These are phyloP conservation scores for Talaromyces proteolyticus DNA, from an alignment of 495 filamentous ascomycete species.

Conservation along the genomic window DNA sequence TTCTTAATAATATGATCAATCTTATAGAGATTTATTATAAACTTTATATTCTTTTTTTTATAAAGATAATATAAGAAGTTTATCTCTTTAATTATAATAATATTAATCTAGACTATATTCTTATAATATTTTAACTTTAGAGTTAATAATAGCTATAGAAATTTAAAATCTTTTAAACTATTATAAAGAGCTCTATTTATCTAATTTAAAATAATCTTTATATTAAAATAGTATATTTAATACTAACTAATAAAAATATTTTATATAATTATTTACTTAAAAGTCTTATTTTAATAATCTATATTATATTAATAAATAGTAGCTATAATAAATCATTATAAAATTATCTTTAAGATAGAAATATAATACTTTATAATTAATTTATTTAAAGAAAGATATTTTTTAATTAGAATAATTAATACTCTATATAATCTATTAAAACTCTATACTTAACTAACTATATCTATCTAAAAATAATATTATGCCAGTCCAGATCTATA, in stretches of 20 bases:
- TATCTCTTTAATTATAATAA: not conserved
- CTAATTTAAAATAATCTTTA: not conserved
- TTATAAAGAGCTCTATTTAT: not conserved
- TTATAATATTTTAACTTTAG: not conserved
- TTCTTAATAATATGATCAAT: constrained; percentile 2
- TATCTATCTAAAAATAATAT: not conserved
- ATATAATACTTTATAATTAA: not conserved
- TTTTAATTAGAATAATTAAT: not conserved
- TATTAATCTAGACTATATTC: not conserved
- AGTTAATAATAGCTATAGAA: not conserved
- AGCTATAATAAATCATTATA: not conserved
- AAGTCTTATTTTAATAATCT: not conserved
- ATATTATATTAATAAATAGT: not conserved
- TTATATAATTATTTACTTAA: not conserved
- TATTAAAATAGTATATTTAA: not conserved
- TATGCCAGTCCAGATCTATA: not conserved
- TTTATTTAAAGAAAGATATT: not conserved
- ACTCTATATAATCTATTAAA: not conserved
- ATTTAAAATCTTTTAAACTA: not conserved
- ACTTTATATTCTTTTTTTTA: not conserved
- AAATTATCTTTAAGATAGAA: not conserved
- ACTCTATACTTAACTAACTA: constrained; percentile 1
- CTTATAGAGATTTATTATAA: not conserved
- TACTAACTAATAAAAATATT: not conserved
- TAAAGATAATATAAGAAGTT: not conserved